Evolutionary conservation across 2,329 filamentous ascomycete genomes (phyloP).

Genomic region (Colletotrichum karsti): DNA sequence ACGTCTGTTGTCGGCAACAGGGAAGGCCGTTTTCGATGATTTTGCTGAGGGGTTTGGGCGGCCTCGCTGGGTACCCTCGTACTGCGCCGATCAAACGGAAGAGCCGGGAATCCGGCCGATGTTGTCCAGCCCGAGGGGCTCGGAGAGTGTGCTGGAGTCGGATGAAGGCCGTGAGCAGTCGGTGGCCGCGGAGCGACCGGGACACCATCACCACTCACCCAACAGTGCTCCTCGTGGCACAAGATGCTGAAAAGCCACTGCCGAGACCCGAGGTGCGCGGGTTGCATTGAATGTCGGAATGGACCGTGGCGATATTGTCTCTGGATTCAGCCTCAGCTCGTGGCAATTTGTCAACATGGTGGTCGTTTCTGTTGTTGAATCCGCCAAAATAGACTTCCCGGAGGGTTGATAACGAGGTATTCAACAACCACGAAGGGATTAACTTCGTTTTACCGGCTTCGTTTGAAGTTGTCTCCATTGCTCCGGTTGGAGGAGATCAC

Average conservation of each 20-base stretch:
- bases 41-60: background rate
- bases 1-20: background rate
- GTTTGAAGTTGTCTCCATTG: background rate
- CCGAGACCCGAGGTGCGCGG: background rate
- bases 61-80: slow-evolving; percentile 14
- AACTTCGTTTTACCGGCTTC: background rate
- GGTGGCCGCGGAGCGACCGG: background rate
- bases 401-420: background rate
- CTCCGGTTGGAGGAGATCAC: background rate
- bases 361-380: background rate
- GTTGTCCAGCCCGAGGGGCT: background rate
- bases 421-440: background rate
- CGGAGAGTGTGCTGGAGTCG: background rate
- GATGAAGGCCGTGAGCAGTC: background rate
- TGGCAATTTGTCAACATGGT: background rate
- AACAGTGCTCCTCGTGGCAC: background rate
- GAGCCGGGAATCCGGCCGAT: slow-evolving; percentile 9
- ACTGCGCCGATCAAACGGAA: slow-evolving; percentile 10
- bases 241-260: background rate
- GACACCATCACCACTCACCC: background rate
- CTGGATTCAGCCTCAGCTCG: background rate
- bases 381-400: background rate
- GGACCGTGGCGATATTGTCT: background rate
- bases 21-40: background rate
- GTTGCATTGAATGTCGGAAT: background rate